A percentile compares a stretch with the other conserved stretches of the same genome.
Evolutionary conservation across 768 basidiomycete genomes (phyloP).

Genomic region (Polyporus arcularius): DNA sequence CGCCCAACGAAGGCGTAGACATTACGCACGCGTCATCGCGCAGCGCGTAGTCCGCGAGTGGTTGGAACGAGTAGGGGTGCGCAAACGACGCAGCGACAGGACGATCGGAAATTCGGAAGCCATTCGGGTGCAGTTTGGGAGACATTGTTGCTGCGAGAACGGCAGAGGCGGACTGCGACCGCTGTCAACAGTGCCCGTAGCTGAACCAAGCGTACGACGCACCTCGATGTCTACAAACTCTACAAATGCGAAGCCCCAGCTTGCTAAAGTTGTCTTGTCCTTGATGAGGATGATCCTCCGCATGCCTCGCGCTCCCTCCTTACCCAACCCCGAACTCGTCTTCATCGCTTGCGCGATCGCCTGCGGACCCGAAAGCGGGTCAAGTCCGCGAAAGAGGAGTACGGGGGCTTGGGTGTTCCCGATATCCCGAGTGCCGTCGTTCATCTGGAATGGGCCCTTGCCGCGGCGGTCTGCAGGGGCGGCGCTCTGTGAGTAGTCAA

Average conservation of each 20-base stretch:
- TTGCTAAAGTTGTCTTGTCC: slow-evolving; percentile 83
- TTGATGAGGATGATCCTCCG: slow-evolving; percentile 85
- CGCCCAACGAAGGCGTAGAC: slow-evolving; percentile 69
- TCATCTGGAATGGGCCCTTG: slow-evolving; percentile 56
- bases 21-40: slow-evolving; percentile 77
- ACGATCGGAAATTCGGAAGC: slow-evolving; percentile 87
- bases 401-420: slow-evolving; percentile 83
- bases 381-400: slow-evolving; percentile 87
- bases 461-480: slow-evolving; percentile 68
- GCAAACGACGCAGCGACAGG: slow-evolving; percentile 93
- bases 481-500: slow-evolving; percentile 92
- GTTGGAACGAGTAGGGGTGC: slow-evolving; percentile 87
- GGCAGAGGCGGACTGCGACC: slow-evolving; percentile 70
- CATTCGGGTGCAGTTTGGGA: slow-evolving; percentile 83
- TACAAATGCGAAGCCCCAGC: slow-evolving; percentile 94
- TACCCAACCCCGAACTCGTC: slow-evolving; percentile 73
- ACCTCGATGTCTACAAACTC: slow-evolving; percentile 89
- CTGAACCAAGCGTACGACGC: slow-evolving; percentile 20
- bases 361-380: slow-evolving; percentile 83
- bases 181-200: slow-evolving; percentile 20
- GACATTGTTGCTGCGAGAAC: slow-evolving; percentile 89
- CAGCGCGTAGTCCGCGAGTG: slow-evolving; percentile 69
- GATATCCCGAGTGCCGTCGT: slow-evolving; percentile 96
- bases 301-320: slow-evolving; percentile 85
- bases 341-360: slow-evolving; percentile 85